Percentiles rank a stretch among this genome's conserved stretches.
phyloP scores from a whole-genome alignment of 1,139 yeast species.

The Groenewaldozyma auringiensis region DNA sequence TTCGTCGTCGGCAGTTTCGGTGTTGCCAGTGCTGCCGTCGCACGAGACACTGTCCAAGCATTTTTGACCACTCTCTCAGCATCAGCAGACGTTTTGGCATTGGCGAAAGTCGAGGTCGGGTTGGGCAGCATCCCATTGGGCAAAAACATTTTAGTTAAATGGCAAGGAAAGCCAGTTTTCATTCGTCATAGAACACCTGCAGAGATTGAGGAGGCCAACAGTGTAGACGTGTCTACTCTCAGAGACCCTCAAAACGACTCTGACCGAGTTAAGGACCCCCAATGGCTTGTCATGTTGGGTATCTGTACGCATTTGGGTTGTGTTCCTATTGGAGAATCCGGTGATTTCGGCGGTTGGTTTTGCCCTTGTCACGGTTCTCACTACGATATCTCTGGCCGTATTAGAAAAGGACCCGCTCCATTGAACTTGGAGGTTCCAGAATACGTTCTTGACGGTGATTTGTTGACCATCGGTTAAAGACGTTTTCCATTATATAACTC shows the following conservation, averaged over 20 bases:
- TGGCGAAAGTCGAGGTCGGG: constrained; percentile 99
- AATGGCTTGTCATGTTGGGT: constrained; percentile 99
- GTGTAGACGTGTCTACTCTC: constrained; percentile 61
- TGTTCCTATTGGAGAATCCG: constrained; percentile 99
- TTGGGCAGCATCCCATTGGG: constrained; percentile 94
- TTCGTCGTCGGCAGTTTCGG: constrained; percentile 98
- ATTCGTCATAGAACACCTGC: constrained; percentile 95
- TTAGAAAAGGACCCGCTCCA: constrained; percentile 99
- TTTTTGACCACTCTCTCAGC: constrained; percentile 94
- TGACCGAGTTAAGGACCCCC: constrained; percentile 93
- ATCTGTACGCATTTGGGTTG: constrained; percentile 99
- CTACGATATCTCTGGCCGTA: constrained; percentile 98
- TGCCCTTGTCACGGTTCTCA: constrained; percentile 99
- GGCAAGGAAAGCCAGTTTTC: constrained; percentile 99
- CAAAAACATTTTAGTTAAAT: constrained; percentile 94
- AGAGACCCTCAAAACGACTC: constrained; percentile 94
- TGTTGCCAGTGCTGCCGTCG: constrained; percentile 88
- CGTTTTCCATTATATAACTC: not conserved
- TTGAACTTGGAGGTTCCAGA: constrained; percentile 94
- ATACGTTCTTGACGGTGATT: constrained; percentile 73
- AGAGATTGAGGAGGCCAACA: constrained; percentile 93
- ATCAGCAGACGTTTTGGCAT: constrained; percentile 96
- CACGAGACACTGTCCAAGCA: constrained; percentile 95
- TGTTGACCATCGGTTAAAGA: constrained; percentile 70
- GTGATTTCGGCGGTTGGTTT: constrained; percentile 99